Evolutionary conservation across 2,329 filamentous ascomycete genomes (phyloP).

Genomic region (Pseudogymnoascus verrucosus): DNA sequence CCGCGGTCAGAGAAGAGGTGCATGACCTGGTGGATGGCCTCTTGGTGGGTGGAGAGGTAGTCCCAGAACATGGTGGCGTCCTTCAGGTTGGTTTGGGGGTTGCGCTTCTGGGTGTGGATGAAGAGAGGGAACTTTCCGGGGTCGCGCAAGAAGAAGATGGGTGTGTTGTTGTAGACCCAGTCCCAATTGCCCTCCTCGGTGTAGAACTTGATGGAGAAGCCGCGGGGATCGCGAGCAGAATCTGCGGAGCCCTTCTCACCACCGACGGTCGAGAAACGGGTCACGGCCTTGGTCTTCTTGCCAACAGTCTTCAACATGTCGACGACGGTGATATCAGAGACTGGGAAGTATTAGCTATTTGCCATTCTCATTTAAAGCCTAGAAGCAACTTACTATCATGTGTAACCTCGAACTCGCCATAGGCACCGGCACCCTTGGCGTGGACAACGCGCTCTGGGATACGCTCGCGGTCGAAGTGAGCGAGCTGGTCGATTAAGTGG

Average conservation of each 20-base stretch:
- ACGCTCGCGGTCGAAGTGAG: slow-evolving; percentile 44
- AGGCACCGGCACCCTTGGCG: slow-evolving; percentile 44
- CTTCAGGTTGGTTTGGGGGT: slow-evolving; percentile 63
- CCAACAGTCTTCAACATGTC: slow-evolving; percentile 50
- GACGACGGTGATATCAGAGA: slow-evolving; percentile 31
- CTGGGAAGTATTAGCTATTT: slow-evolving; percentile 49
- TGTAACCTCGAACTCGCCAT: slow-evolving; percentile 16
- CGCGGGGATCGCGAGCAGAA: slow-evolving; percentile 57
- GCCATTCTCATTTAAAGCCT: slow-evolving; percentile 42
- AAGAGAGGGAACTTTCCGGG: slow-evolving; percentile 68
- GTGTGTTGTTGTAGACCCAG: slow-evolving; percentile 69
- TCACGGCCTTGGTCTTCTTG: slow-evolving; percentile 59
- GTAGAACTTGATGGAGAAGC: slow-evolving; percentile 64
- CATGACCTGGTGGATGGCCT: slow-evolving; percentile 57
- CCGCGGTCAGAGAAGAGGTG: slow-evolving; percentile 58
- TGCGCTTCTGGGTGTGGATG: slow-evolving; percentile 70
- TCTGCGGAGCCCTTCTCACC: slow-evolving; percentile 61
- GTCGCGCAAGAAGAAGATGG: slow-evolving; percentile 69
- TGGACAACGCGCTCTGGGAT: slow-evolving; percentile 52
- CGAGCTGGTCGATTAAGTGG: slow-evolving; percentile 55
- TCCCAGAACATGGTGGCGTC: slow-evolving; percentile 44
- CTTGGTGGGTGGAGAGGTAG: slow-evolving; percentile 48
- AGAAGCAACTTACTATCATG: slow-evolving; percentile 26
- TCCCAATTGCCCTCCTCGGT: slow-evolving; percentile 66
- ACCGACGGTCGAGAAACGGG: slow-evolving; percentile 65